Conservation (phyloP, 331 rosid genomes). For the Cydonia oblonga region DNA sequence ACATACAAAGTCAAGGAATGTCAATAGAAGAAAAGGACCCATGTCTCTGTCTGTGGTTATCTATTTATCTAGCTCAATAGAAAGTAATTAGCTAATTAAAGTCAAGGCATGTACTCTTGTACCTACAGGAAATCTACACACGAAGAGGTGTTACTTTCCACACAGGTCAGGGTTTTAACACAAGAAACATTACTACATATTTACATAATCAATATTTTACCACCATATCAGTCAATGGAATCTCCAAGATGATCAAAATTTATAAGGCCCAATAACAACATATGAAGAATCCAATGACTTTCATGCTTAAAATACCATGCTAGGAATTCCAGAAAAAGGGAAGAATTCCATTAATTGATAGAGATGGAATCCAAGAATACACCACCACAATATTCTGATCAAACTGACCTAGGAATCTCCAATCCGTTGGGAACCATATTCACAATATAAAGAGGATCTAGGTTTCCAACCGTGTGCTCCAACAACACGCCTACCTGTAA, state of each 20-base stretch:
- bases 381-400: slow-evolving; percentile 2
- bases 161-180: neutral
- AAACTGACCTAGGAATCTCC: slow-evolving; percentile 86
- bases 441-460: slow-evolving; percentile 94
- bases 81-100: too few species aligned
- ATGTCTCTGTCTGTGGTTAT: neutral
- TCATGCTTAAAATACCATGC: neutral
- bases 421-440: slow-evolving; percentile 92
- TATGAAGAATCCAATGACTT: neutral
- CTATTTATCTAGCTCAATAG: neutral
- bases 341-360: neutral
- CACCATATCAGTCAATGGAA: neutral
- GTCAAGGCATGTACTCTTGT: neutral
- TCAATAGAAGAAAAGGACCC: neutral
- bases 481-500: slow-evolving; percentile 77
- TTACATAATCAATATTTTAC: neutral
- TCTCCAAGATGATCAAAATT: neutral
- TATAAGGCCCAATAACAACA: neutral
- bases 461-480: slow-evolving; percentile 99
- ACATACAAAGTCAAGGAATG: neutral
- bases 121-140: neutral
- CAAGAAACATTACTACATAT: neutral
- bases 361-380: neutral
- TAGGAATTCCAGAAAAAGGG: neutral
- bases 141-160: too few species aligned